These are phyloP conservation scores for Bodo saltans DNA, from an alignment of 78 protist species.

Conservation along the genomic window DNA sequence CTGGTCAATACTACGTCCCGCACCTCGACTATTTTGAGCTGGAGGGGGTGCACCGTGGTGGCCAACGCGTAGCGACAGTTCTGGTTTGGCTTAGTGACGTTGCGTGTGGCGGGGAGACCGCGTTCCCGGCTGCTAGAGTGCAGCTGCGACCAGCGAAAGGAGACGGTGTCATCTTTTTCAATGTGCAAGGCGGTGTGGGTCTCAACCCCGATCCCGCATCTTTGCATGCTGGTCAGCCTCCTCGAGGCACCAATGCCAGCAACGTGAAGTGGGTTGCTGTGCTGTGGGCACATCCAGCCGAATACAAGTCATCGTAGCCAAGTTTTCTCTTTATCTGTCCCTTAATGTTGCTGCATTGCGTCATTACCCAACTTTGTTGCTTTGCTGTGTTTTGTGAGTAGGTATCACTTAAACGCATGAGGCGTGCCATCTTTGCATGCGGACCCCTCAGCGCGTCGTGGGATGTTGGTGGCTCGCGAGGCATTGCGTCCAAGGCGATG, in stretches of 20 bases:
- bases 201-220: not conserved
- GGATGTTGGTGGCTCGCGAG: no score
- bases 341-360: no score
- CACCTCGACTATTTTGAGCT: conserved; percentile 22
- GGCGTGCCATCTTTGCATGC: no score
- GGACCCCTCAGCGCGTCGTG: no score
- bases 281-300: not conserved
- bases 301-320: no score
- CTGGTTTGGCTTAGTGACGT: not conserved
- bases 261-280: not conserved
- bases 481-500: no score
- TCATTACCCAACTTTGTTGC: no score
- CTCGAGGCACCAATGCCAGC: no score
- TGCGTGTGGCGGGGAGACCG: not conserved
- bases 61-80: conserved; percentile 23
- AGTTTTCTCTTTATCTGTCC: no score
- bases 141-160: not conserved
- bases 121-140: conserved; percentile 2
- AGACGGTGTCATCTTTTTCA: not conserved
- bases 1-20: conserved; percentile 5
- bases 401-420: no score
- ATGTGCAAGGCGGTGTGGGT: not conserved
- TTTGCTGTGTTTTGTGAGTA: no score
- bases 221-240: not conserved
- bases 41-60: not conserved